These are phyloP conservation scores for Nicotiana noctiflora DNA, from an alignment of 257 asterid genomes.

Conservation along the genomic window DNA sequence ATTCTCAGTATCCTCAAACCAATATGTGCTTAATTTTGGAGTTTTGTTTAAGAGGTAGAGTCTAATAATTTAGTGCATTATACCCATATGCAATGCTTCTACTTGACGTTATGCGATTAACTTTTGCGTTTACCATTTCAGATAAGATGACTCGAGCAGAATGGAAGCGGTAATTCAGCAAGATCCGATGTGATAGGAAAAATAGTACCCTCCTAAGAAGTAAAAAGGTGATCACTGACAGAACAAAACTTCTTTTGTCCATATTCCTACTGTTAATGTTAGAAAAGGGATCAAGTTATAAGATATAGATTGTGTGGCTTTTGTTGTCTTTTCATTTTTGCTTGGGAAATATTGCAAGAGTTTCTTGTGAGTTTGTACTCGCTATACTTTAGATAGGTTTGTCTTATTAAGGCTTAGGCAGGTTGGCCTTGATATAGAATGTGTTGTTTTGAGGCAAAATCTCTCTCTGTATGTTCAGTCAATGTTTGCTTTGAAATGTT, in stretches of 20 bases:
- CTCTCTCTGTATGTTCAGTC: not conserved
- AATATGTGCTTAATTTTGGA: too few relatives aligned
- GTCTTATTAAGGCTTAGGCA: not conserved
- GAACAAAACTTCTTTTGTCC: slow-evolving; percentile 9
- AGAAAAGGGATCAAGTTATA: not conserved
- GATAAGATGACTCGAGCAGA: slow-evolving; percentile 28
- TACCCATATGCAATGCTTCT: not conserved
- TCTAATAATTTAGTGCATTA: not conserved
- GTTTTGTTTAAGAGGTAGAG: too few relatives aligned
- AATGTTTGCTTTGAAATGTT: too few relatives aligned
- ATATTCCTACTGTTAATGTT: slow-evolving; percentile 1
- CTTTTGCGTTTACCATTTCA: slow-evolving; percentile 11
- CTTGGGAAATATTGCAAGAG: slow-evolving; percentile 1
- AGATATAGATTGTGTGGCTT: slow-evolving; percentile 1
- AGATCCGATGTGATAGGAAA: not conserved
- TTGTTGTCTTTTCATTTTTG: not conserved
- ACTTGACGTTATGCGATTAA: not conserved
- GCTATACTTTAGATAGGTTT: not conserved
- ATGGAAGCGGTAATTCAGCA: slow-evolving; percentile 26
- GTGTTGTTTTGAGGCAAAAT: slow-evolving; percentile 1
- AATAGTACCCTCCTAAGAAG: not conserved
- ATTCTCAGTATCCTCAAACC: too few relatives aligned
- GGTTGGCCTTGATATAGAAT: not conserved
- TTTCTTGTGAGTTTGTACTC: not conserved
- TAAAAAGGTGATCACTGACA: slow-evolving; percentile 8